These are phyloP conservation scores for Ascochyta koolunga DNA, from an alignment of 2,329 filamentous ascomycete genomes.

Conservation along the genomic window DNA sequence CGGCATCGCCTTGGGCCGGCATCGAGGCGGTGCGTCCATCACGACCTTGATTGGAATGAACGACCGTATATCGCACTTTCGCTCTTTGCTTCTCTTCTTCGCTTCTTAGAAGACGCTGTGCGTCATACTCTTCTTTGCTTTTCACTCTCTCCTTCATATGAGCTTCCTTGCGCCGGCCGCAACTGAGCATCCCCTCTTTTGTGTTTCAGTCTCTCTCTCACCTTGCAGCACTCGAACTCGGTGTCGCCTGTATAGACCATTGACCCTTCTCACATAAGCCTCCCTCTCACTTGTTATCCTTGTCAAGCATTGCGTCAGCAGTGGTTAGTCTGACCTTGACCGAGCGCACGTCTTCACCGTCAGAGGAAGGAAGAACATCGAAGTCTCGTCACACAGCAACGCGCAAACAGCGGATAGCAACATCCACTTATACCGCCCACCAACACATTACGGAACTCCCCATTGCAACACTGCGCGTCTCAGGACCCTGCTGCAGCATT, in stretches of 20 bases:
- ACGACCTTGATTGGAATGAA: constrained; percentile 11
- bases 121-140: constrained; percentile 19
- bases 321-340: constrained; percentile 3
- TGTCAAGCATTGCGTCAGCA: constrained; percentile 4
- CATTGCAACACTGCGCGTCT: constrained; percentile 33
- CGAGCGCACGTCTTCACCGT: constrained; percentile 1
- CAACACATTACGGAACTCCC: constrained; percentile 26
- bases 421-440: constrained; percentile 17
- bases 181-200: constrained; percentile 22
- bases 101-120: constrained; percentile 13
- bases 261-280: constrained; percentile 22
- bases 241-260: constrained; percentile 20
- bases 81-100: constrained; percentile 7
- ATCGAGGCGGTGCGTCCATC: constrained; percentile 10
- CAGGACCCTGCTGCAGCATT: constrained; percentile 24
- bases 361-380: background rate
- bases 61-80: constrained; percentile 6
- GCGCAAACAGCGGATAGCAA: constrained; percentile 16
- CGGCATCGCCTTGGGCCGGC: constrained; percentile 1
- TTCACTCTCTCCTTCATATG: constrained; percentile 18
- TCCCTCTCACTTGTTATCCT: constrained; percentile 4
- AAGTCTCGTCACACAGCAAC: constrained; percentile 17
- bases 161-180: constrained; percentile 34
- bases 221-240: constrained; percentile 33
- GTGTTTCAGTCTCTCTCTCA: constrained; percentile 31